phyloP scores from a whole-genome alignment of 345 rosid genomes.

The Linum lewisii region DNA sequence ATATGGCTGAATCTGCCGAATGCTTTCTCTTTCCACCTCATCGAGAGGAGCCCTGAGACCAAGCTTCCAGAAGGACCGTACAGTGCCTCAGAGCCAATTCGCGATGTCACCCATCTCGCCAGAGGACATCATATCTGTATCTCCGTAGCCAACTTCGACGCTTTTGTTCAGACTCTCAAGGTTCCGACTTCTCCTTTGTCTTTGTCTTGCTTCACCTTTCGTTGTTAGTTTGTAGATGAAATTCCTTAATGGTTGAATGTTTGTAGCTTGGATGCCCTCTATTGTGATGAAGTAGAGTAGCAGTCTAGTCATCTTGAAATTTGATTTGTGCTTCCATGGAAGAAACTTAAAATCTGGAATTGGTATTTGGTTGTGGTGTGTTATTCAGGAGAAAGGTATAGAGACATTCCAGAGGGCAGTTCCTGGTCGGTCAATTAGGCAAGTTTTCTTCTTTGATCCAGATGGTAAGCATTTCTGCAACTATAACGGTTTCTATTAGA shows the following conservation, averaged over 20 bases:
- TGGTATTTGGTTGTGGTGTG: background rate
- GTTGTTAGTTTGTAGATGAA: background rate
- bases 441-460: constrained; percentile 91
- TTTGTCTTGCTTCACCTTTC: background rate
- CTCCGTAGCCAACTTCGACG: constrained; percentile 64
- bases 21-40: constrained; percentile 56
- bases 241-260: too few relatives aligned
- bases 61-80: constrained; percentile 85
- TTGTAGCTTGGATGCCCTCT: too few relatives aligned
- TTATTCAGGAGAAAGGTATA: constrained; percentile 66
- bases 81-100: constrained; percentile 45
- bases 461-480: constrained; percentile 46
- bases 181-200: constrained; percentile 15
- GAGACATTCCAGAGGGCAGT: constrained; percentile 57
- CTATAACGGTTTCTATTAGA: background rate
- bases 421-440: constrained; percentile 63
- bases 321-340: background rate
- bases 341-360: background rate
- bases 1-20: constrained; percentile 72
- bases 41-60: constrained; percentile 54
- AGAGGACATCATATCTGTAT: constrained; percentile 80
- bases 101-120: constrained; percentile 64
- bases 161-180: constrained; percentile 56
- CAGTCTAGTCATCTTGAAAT: background rate
- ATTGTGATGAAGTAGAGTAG: too few relatives aligned